A percentile compares a stretch with the other conserved stretches of the same genome.
Evolutionary conservation across 2,329 filamentous ascomycete species (phyloP).

Genomic region (Aspergillus tubingensis): DNA sequence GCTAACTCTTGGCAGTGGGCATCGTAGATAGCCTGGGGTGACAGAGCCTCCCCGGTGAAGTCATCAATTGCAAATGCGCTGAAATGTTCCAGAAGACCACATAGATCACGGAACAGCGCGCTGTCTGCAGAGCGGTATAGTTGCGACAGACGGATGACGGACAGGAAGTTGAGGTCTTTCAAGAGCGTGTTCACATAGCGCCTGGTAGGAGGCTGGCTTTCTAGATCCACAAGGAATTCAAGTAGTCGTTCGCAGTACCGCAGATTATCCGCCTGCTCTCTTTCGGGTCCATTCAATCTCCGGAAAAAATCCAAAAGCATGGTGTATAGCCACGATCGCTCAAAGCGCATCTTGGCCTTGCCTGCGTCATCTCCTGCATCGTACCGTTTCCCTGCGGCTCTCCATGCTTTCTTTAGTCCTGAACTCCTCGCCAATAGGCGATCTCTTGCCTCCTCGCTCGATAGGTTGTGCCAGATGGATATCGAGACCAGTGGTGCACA

Average conservation of each 20-base stretch:
- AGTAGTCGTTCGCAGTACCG: constrained; percentile 90
- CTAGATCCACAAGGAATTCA: constrained; percentile 84
- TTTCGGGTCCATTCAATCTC: constrained; percentile 61
- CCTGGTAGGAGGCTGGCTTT: constrained; percentile 90
- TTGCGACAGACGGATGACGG: constrained; percentile 75
- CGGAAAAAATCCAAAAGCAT: constrained; percentile 80
- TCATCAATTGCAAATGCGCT: constrained; percentile 88
- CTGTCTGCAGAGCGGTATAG: constrained; percentile 75
- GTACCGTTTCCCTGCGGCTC: constrained; percentile 80
- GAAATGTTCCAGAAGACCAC: constrained; percentile 80
- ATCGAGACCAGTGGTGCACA: constrained; percentile 95
- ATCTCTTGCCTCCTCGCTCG: constrained; percentile 73
- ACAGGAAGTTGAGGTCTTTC: constrained; percentile 79
- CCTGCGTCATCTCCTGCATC: constrained; percentile 79
- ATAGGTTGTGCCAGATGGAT: constrained; percentile 91
- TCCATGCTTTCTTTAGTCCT: constrained; percentile 87
- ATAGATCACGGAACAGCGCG: constrained; percentile 76
- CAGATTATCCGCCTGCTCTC: constrained; percentile 59
- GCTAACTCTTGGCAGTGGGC: constrained; percentile 74
- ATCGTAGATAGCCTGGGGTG: constrained; percentile 72
- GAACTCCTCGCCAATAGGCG: constrained; percentile 68
- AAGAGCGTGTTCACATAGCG: constrained; percentile 89
- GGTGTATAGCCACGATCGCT: constrained; percentile 90
- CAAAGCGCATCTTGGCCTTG: constrained; percentile 81
- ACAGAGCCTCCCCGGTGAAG: constrained; percentile 77